Percentiles rank a stretch among this genome's conserved stretches.
phyloP scores from a whole-genome alignment of 225 moss, liverwort and hornwort species.

The Ulota crispa region DNA sequence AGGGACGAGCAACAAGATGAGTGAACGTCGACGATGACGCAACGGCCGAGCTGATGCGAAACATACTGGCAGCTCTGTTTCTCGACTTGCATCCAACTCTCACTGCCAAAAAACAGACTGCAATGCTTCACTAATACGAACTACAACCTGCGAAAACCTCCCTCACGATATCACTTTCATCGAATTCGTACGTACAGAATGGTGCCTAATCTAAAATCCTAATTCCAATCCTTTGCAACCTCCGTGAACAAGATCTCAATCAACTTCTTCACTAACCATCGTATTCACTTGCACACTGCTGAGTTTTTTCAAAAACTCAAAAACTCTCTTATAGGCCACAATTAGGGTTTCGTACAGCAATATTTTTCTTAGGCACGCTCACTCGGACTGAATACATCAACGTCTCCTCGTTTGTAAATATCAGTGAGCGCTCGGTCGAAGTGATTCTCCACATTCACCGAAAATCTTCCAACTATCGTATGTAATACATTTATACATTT shows the following conservation, averaged over 20 bases:
- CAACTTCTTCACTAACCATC: neutral
- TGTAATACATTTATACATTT: neutral
- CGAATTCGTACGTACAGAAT: neutral
- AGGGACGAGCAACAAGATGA: neutral
- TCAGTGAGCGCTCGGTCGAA: neutral
- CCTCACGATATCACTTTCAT: neutral
- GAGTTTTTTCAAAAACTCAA: neutral
- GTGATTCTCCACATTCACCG: neutral
- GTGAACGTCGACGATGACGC: constrained; percentile 27
- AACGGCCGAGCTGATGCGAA: constrained; percentile 5
- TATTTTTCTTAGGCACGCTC: neutral
- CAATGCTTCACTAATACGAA: neutral
- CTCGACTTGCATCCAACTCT: neutral
- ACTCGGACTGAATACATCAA: neutral
- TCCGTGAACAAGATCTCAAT: neutral
- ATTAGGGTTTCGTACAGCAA: constrained; percentile 38
- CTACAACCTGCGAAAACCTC: neutral
- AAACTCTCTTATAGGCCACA: neutral
- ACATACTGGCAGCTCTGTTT: constrained; percentile 1
- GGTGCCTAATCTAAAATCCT: neutral
- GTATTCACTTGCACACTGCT: neutral
- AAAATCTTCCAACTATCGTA: neutral
- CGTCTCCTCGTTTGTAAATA: neutral
- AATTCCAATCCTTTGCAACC: neutral
- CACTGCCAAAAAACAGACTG: neutral